Conservation (phyloP, 208 protist species). For the Angomonas ambiguus region DNA sequence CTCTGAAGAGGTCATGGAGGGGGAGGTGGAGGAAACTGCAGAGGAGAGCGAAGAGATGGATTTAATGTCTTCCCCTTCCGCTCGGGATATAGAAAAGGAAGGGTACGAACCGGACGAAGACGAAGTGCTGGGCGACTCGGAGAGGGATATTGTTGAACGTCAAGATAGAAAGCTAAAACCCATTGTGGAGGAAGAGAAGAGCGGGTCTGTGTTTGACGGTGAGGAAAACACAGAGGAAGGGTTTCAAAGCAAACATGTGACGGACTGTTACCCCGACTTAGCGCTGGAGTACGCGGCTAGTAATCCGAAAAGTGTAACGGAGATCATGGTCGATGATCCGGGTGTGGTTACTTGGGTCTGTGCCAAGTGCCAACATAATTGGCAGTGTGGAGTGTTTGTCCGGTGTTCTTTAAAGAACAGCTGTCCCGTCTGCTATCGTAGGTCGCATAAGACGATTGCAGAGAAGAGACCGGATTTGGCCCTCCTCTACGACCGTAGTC, state of each 20-base stretch:
- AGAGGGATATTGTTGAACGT: background rate
- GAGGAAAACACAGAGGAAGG: constrained; percentile 1
- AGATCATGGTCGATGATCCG: constrained; percentile 40
- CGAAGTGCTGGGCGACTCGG: background rate
- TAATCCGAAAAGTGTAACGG: constrained; percentile 32
- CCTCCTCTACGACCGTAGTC: constrained; percentile 41
- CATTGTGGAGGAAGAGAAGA: background rate
- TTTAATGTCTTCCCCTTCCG: no score
- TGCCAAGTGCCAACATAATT: constrained; percentile 36
- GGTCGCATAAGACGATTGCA: constrained; percentile 26
- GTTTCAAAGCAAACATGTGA: constrained; percentile 37
- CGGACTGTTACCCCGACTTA: constrained; percentile 47
- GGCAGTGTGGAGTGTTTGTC: constrained; percentile 67
- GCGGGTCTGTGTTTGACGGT: constrained; percentile 7
- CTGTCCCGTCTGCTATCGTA: constrained; percentile 51
- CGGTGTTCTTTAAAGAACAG: constrained; percentile 58
- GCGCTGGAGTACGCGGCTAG: constrained; percentile 50
- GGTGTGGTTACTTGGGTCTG: constrained; percentile 59
- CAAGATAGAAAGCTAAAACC: background rate
- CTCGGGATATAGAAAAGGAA: background rate
- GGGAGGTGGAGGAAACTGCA: constrained; percentile 7
- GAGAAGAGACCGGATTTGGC: constrained; percentile 40
- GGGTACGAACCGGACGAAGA: background rate
- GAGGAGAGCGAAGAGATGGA: constrained; percentile 20
- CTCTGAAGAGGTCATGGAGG: constrained; percentile 1